Base-by-base conservation (phyloP, 2,329 filamentous ascomycete species). In the Venturia aucupariae region DNA sequence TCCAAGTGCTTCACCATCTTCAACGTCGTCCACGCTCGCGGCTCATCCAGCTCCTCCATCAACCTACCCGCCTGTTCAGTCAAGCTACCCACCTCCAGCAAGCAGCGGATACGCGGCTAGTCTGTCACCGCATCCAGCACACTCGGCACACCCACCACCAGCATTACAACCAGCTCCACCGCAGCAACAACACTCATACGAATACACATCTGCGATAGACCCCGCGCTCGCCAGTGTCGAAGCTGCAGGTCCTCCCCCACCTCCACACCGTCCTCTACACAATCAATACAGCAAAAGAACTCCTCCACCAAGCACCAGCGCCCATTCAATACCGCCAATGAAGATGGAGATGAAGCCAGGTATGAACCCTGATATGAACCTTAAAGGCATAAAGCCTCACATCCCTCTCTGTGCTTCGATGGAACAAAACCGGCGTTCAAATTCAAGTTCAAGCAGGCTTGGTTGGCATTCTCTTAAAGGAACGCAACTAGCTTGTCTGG, bases 1-100 rank as follows among this genome's bases (percentile, higher is more conserved):
- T 15, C 85, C 86, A 64, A 84, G 82, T 69, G 72, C 69, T 61
- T 69, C 68, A 51, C 68, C 70, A 63, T 65, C 68, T 55, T 66
- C 67, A 62, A 65, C 65, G 3, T 41, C 60, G 48, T 48, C 57
- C 27, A 44, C 70, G 42, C 57, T 60, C 42, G 60, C 76, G 39
- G 67, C 76, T 60, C 71, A 73, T 60, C 70, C 75, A 64, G 68
- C 72, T 41, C 66, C 71, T 19, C 62, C 44, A 1, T 69, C 71
- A 32, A 32, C 17, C 1, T 63, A 69, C 73, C 66, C 71, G 15
- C 65, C 72, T 27, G 65, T 72, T 19, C 54, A 66, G 13, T 63
- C 64, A 69, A 72, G 71, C 62, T 77, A 77, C 68, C 73, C 70
- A 66, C 75, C 72, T 66, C 75, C 73, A 44, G 72, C 74, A 65